Percentiles rank a stretch among this genome's conserved stretches.
phyloP scores from a whole-genome alignment of 78 protist genomes.

The Neovahlkampfia damariscottae region DNA sequence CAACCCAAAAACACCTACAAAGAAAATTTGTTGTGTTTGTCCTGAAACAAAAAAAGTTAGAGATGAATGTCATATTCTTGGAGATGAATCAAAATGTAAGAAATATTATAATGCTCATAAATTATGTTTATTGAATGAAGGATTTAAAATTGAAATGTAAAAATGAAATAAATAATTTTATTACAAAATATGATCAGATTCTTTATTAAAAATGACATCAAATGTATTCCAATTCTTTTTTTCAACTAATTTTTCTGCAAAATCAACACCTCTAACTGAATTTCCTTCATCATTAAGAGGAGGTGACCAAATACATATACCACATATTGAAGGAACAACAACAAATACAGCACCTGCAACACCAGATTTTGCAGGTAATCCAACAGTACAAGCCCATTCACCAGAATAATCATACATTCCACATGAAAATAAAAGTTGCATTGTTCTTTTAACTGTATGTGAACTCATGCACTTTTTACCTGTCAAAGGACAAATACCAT shows the following conservation, averaged over 20 bases:
- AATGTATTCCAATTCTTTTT: not conserved
- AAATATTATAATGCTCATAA: no score
- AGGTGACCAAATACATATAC: not conserved
- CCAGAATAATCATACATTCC: constrained; percentile 29
- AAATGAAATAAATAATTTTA: no score
- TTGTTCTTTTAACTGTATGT: not conserved
- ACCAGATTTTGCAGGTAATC: constrained; percentile 16
- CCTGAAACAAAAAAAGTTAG: no score
- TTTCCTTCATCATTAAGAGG: constrained; percentile 13
- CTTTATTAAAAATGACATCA: not conserved
- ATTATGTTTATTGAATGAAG: no score
- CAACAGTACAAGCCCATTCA: constrained; percentile 19
- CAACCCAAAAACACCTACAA: no score
- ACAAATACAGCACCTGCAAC: constrained; percentile 8
- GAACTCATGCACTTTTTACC: not conserved
- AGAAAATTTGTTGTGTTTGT: no score
- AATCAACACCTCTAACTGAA: constrained; percentile 3
- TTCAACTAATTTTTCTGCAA: not conserved
- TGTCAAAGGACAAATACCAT: constrained; percentile 21
- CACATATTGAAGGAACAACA: constrained; percentile 9
- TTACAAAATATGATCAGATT: constrained; percentile 4
- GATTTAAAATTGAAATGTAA: no score
- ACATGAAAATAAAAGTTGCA: constrained; percentile 11
- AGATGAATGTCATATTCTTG: no score
- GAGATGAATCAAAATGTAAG: no score